Conservation (phyloP, 148 eudicot genomes). For the Chenopodium quinoa region DNA sequence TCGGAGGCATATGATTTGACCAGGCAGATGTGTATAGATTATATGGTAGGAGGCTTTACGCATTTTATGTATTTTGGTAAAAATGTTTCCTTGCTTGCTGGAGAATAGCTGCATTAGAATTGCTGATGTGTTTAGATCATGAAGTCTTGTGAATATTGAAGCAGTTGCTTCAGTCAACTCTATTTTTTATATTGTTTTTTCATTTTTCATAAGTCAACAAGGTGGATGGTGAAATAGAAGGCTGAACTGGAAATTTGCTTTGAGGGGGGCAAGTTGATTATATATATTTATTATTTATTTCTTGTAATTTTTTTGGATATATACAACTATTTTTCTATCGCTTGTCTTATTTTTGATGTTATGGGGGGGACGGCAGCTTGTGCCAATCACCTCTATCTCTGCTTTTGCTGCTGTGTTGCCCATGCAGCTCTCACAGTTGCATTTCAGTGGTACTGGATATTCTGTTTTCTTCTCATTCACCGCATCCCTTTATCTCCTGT, state of each 20-base stretch:
- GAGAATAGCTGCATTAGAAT: not conserved
- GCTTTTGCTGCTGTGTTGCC: no score
- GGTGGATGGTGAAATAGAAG: not conserved
- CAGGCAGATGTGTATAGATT: constrained; percentile 98
- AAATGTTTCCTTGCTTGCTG: not conserved
- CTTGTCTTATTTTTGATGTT: not conserved
- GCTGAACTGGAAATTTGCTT: no score
- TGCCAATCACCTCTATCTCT: not conserved
- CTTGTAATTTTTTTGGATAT: no score
- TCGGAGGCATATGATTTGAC: constrained; percentile 83
- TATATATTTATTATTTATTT: no score
- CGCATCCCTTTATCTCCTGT: constrained; percentile 12
- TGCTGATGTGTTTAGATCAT: not conserved
- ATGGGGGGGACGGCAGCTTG: not conserved
- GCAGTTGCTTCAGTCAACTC: not conserved
- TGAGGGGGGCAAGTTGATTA: no score
- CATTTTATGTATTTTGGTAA: not conserved
- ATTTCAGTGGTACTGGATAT: not conserved
- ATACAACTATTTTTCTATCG: no score
- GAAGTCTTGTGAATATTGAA: not conserved
- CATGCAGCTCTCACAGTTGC: not conserved
- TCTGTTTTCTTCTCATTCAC: not conserved
- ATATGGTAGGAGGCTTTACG: constrained; percentile 58
- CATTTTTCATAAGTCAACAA: not conserved
- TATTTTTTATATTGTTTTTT: not conserved